Base-by-base conservation (phyloP, 2,329 filamentous ascomycete species). In the Byssochlamys sp. region DNA sequence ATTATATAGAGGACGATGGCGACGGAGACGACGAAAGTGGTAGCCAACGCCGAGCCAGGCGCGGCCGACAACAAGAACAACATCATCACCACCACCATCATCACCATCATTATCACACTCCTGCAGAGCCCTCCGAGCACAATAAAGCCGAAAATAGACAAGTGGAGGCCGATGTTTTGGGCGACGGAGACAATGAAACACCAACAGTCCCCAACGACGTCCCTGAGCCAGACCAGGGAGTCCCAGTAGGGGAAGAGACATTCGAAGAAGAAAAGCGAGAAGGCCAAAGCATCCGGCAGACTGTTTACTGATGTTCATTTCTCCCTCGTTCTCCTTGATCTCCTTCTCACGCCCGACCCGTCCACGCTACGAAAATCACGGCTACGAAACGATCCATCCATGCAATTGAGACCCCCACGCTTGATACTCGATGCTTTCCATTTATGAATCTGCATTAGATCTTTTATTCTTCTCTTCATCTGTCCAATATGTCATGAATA, bases 21-120 rank as follows among this genome's bases (percentile, higher is more conserved):
- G 71, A 73, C 35, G 70, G 69, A 50, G 71, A 74, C 52, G 71
- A 73, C 56, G 71, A 73, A 60, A 65, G 70, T 31, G 71, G 68
- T 55, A 62, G 64, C 4, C 63, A 62, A 27, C 63, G 61, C 29
- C 66, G 63, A 9, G 62, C 63, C 12, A 57, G 62, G 54, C 58
- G 62, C 49, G 56, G 59, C 19, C 63, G 64, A 24, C 64, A 64
- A 49, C 59, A 31, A 31, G 29, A 31, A 9, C 29, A 31, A 10
- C 29, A 31, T 9, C 29, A 31, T 10, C 29, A 65, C n/a, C 63
- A 64, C 28, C 58, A 66, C 28, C 60, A 65, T 52, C 58, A 63
- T 45, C 58, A 60, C 7, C 61, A 67, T 49, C 58, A 62, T 39
- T 57, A 65, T 35, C 59, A 54, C 39, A 25, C 24, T 31, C 12